phyloP scores from a whole-genome alignment of 495 filamentous ascomycete species.

The Aspergillus steynii region DNA sequence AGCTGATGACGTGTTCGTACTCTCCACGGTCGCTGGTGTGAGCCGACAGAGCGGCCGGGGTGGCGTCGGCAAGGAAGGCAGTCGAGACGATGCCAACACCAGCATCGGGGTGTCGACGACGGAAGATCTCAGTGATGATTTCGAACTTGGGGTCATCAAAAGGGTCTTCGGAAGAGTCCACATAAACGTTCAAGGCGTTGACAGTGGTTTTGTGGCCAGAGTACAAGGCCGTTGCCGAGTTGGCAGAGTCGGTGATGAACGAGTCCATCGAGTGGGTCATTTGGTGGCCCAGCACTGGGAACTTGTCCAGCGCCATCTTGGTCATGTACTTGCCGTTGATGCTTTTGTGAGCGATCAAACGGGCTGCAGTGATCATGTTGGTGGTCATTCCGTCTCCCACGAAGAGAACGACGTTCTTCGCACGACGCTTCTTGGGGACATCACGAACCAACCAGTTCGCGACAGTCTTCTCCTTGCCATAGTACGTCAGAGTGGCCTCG shows the following conservation, averaged over 20 bases:
- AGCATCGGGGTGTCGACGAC: slow-evolving; percentile 55
- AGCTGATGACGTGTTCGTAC: slow-evolving; percentile 64
- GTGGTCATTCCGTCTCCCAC: slow-evolving; percentile 81
- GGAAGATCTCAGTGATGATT: slow-evolving; percentile 70
- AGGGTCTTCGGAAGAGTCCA: slow-evolving; percentile 60
- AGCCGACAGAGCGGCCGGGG: slow-evolving; percentile 65
- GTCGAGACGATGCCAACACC: slow-evolving; percentile 62
- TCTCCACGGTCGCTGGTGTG: slow-evolving; percentile 63
- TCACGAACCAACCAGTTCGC: slow-evolving; percentile 73
- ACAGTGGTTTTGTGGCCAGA: slow-evolving; percentile 73
- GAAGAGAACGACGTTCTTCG: slow-evolving; percentile 78
- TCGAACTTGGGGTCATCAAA: slow-evolving; percentile 79
- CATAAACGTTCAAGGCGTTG: slow-evolving; percentile 73
- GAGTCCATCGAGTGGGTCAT: slow-evolving; percentile 72
- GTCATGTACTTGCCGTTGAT: slow-evolving; percentile 75
- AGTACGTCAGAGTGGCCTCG: slow-evolving; percentile 68
- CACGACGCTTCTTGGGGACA: slow-evolving; percentile 59
- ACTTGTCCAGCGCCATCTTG: slow-evolving; percentile 66
- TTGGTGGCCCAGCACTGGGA: slow-evolving; percentile 70
- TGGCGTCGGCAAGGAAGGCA: slow-evolving; percentile 71
- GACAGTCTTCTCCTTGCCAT: slow-evolving; percentile 59
- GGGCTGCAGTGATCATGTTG: slow-evolving; percentile 74
- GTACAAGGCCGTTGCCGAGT: slow-evolving; percentile 73
- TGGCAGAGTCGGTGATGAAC: slow-evolving; percentile 78
- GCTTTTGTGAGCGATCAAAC: slow-evolving; percentile 70